Base-by-base conservation (phyloP, 192 early-diverging fungal species). In the Gaertneriomyces sp. region DNA sequence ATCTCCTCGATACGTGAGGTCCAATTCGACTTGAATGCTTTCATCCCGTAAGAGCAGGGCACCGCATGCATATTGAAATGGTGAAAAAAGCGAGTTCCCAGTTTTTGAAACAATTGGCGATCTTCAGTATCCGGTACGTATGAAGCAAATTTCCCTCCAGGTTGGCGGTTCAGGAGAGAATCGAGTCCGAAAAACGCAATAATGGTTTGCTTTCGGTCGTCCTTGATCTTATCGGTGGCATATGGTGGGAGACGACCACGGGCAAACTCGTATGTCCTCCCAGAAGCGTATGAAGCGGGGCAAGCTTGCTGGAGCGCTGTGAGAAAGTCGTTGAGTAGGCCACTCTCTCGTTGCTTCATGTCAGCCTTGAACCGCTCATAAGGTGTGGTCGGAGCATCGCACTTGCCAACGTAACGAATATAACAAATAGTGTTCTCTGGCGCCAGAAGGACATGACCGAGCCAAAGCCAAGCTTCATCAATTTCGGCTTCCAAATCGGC, bases 341-440 rank as follows among this genome's bases (percentile, higher is more conserved):
- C 42, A 10, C 2, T 43, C 41, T 9, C 11, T 14, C 58, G 33
- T 2, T 44, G 25, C 11, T 9, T 42, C 40, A 60, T n/a, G 33
- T 60, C 58, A 14, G 1, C 33, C 8, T 1, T 39, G 1, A 43
- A 44, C 10, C 58, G 58, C 58, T 42, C 20, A 20, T n/a, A 16
- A 10, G 25, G 58, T 12, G 42, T 38, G 12, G 17, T 14, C 1
- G 58, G 58, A 44, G 39, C 42, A 12, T 14, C 12, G 42, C 58
- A 60, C 33, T 3, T 60, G 14, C 58, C 58, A 60, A 60, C 42
- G 58, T 60, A 60, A 10, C 58, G 58, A 1, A 60, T 60, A 4
- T 43, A 60, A 42, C 12, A 14, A 12, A 55, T 25, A 14, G 1
- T 10, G 20, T 38, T 3, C 42, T 38, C 4, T 20, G 17, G 33